Evolutionary conservation across 2,329 filamentous ascomycete species (phyloP), one percentile per base, ranked within the genome.

Genomic region (Penicillium glabrum): DNA sequence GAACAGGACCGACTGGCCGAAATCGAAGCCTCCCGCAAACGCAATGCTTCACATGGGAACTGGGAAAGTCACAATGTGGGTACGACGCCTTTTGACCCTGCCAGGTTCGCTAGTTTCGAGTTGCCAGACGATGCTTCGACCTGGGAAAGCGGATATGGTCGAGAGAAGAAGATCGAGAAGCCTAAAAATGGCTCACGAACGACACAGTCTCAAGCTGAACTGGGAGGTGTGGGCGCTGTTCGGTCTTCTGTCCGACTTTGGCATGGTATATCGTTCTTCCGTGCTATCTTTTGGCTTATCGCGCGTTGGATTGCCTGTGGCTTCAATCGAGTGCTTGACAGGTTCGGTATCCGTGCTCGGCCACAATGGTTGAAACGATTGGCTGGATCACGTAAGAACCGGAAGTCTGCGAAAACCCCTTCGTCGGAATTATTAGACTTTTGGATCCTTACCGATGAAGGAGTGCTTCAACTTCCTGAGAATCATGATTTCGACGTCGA

Each of bases 1-100:
- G 95, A 99, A 70, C 90, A 93, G 65, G 90, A 96, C 63, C 84
- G 93, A 6, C 80, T 93, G 10, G 83, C 86, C 45, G 91, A 98
- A 68, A 80, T 96, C 3, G 87, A 95, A 47, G 70, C 72, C 24
- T 75, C 76, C 4, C 73, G 78, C 44, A 67, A 74, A 44, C 70
- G 51, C 43, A 62, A 57, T 27, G 59, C 66, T 11, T 55, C 57
- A 2, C 51, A 60, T 29, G 61, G 60, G 11, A 59, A 61, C 14
- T 58, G 62, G 51, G 54, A 54, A 13, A 54, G 58, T 27, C 57
- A 61, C 35, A 46, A 62, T 1, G 51, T 11, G 27, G 50, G 57
- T n/a, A 62, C 57, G 19, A 37, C 63, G 2, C 61, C 63, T 11
- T 73, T 73, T 29, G 74, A 72, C 24, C 62, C 67, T 14, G 69